These are phyloP conservation scores for Fraxinus anomala DNA, from an alignment of 257 asterid species.

Conservation along the genomic window DNA sequence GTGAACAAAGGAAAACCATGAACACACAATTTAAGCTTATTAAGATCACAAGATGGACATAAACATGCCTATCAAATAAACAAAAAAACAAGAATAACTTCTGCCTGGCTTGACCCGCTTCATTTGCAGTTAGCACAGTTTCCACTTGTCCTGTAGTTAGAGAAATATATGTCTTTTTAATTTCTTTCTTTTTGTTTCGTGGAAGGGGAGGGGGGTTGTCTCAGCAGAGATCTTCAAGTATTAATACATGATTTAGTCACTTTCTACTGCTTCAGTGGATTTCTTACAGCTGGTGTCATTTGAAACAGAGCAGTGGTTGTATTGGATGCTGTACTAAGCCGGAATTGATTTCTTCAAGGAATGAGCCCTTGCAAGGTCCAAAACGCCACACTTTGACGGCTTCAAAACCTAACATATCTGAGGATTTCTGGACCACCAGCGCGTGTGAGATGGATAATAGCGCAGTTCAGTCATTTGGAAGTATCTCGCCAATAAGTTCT, in stretches of 20 bases:
- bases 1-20: no score
- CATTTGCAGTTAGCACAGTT: background rate
- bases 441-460: conserved; percentile 57
- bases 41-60: no score
- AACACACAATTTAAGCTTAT: no score
- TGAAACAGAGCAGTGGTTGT: conserved; percentile 94
- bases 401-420: conserved; percentile 46
- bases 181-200: background rate
- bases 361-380: conserved; percentile 45
- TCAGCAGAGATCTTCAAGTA: background rate
- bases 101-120: no score
- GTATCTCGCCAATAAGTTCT: conserved; percentile 63
- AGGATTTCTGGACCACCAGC: conserved; percentile 70
- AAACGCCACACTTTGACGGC: conserved; percentile 28
- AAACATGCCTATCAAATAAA: no score
- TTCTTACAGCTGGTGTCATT: conserved; percentile 48
- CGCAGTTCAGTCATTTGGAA: conserved; percentile 59
- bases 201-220: background rate
- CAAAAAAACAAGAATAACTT: no score
- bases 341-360: conserved; percentile 44
- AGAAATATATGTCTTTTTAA: background rate
- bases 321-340: conserved; percentile 65
- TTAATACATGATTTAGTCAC: no score
- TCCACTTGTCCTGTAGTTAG: background rate
- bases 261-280: conserved; percentile 21